phyloP scores from a whole-genome alignment of 768 basidiomycete species.

The Tremella yokohamensis region DNA sequence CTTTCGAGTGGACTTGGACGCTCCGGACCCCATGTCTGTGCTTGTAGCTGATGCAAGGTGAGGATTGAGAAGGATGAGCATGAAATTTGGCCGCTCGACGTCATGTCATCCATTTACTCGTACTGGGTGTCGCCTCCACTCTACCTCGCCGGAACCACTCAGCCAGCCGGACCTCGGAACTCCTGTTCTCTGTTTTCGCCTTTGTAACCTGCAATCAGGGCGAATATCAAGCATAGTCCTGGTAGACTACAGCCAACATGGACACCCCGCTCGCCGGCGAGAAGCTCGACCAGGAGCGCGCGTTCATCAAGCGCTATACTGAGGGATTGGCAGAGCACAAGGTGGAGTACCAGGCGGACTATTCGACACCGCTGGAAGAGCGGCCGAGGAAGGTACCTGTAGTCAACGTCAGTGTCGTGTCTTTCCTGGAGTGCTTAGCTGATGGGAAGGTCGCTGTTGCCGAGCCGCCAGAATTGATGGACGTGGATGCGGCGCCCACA shows the following conservation, averaged over 20 bases:
- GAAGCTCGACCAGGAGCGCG: slow-evolving; percentile 45
- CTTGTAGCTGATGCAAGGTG: neutral
- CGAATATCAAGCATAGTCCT: neutral
- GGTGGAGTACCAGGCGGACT: slow-evolving; percentile 45
- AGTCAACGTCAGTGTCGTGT: slow-evolving; percentile 37
- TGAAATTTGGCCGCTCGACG: neutral
- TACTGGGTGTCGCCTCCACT: no score
- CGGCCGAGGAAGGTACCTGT: slow-evolving; percentile 47
- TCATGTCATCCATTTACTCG: neutral
- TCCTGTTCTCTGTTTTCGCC: neutral
- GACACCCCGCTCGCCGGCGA: slow-evolving; percentile 40
- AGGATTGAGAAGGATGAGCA: neutral
- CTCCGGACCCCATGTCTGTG: slow-evolving; percentile 39
- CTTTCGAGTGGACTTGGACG: slow-evolving; percentile 42
- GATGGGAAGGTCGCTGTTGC: slow-evolving; percentile 35
- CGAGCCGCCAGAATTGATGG: slow-evolving; percentile 42
- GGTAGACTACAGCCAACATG: slow-evolving; percentile 16
- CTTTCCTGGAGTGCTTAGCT: neutral
- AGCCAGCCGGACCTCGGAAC: neutral
- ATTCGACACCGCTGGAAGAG: slow-evolving; percentile 45
- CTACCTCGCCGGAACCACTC: no score
- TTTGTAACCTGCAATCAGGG: neutral
- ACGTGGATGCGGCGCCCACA: slow-evolving; percentile 21
- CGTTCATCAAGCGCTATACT: slow-evolving; percentile 48
- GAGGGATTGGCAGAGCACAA: slow-evolving; percentile 44